Evolutionary conservation across 257 asterid species (phyloP).

Genomic region (Plantago ovata): DNA sequence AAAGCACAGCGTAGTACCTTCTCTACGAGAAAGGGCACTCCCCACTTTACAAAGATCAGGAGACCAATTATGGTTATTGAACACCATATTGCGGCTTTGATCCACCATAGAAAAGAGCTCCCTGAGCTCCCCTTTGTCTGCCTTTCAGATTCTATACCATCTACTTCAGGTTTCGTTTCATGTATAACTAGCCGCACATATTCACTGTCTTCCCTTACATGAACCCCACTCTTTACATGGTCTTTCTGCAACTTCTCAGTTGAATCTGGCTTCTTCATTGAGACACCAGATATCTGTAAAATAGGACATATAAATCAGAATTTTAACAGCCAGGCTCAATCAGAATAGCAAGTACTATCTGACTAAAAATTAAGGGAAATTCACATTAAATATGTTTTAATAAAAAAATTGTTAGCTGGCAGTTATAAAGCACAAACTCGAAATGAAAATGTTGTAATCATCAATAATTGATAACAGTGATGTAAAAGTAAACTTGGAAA

Average conservation of each 20-base stretch:
- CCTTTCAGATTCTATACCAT: constrained; percentile 28
- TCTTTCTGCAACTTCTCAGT: constrained; percentile 39
- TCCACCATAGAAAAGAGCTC: constrained; percentile 52
- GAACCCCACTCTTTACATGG: constrained; percentile 27
- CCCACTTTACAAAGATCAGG: constrained; percentile 58
- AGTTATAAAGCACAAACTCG: background rate
- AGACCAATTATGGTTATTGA: constrained; percentile 28
- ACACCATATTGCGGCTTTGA: constrained; percentile 47
- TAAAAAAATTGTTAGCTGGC: background rate
- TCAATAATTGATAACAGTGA: background rate
- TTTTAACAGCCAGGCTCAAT: constrained; percentile 2
- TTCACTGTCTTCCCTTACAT: constrained; percentile 59
- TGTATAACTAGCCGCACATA: constrained; percentile 69
- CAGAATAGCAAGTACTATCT: constrained; percentile 2
- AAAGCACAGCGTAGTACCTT: constrained; percentile 41
- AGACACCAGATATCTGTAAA: constrained; percentile 53
- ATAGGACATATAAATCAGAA: constrained; percentile 12
- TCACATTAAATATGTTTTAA: constrained; percentile 1
- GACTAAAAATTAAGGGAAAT: constrained; percentile 3
- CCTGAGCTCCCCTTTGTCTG: constrained; percentile 26
- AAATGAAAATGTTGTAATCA: background rate
- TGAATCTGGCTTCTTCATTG: constrained; percentile 52
- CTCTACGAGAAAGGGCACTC: constrained; percentile 58
- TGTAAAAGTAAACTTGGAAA: background rate
- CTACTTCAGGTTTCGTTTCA: constrained; percentile 35